Evolutionary conservation across 2,329 filamentous ascomycete species (phyloP).

Genomic region (Venturia pyrina): DNA sequence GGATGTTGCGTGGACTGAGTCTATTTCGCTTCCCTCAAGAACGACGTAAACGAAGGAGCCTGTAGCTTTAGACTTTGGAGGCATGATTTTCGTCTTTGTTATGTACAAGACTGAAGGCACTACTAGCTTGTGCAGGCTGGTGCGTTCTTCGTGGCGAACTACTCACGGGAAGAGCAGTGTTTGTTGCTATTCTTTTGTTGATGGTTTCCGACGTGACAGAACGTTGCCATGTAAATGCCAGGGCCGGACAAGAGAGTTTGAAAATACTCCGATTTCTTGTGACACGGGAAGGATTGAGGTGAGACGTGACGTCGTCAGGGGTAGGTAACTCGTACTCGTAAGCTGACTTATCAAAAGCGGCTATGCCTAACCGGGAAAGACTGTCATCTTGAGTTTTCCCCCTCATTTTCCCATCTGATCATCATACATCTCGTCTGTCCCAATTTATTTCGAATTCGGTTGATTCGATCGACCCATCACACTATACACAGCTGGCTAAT

Average conservation of each 20-base stretch:
- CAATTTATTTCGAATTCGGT: neutral
- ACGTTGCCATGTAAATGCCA: too few species aligned
- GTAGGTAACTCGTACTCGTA: neutral
- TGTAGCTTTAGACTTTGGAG: neutral
- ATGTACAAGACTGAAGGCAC: neutral
- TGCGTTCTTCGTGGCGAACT: neutral
- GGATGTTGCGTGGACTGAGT: neutral
- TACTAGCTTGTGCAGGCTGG: neutral
- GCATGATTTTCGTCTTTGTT: neutral
- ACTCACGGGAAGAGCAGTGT: too few species aligned
- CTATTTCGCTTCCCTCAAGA: neutral
- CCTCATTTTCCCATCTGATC: neutral
- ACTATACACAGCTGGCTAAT: too few species aligned
- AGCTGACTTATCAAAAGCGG: neutral
- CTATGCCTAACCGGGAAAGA: neutral
- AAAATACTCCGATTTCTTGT: neutral
- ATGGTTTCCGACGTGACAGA: neutral
- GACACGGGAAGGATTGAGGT: neutral
- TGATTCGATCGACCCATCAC: too few species aligned
- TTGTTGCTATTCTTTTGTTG: neutral
- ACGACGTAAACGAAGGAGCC: neutral
- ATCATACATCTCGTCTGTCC: neutral
- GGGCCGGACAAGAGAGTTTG: neutral
- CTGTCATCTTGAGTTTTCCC: neutral
- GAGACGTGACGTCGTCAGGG: slow-evolving; percentile 1